A percentile compares a stretch with the other conserved stretches of the same genome.
phyloP scores from a whole-genome alignment of 805 yeast genomes.

The Metschnikowia drakensbergensis region DNA sequence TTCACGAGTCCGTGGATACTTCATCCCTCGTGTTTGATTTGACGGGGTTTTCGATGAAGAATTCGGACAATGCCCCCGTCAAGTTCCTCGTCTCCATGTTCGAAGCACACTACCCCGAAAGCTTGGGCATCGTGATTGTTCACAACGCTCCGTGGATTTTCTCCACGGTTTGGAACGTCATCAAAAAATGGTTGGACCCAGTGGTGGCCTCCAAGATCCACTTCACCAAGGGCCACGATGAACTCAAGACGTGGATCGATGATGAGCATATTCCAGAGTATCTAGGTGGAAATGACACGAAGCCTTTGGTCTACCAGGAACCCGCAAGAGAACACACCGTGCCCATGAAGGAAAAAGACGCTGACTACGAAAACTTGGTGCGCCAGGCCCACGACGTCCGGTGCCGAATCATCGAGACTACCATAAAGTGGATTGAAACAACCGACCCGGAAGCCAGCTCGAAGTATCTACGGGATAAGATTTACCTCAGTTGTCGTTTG shows the following conservation, averaged over 20 bases:
- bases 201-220: slow-evolving; percentile 89
- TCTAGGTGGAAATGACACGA: slow-evolving; percentile 69
- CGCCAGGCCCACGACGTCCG: slow-evolving; percentile 54
- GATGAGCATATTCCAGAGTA: slow-evolving; percentile 58
- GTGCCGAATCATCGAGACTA: slow-evolving; percentile 55
- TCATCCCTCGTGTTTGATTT: slow-evolving; percentile 85
- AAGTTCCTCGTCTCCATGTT: slow-evolving; percentile 84
- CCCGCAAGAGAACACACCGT: slow-evolving; percentile 58
- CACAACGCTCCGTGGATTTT: slow-evolving; percentile 98
- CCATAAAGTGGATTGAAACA: slow-evolving; percentile 76
- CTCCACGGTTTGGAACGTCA: slow-evolving; percentile 88
- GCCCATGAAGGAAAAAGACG: slow-evolving; percentile 29
- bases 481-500: slow-evolving; percentile 48
- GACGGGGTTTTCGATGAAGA: slow-evolving; percentile 78
- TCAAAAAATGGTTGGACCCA: slow-evolving; percentile 94
- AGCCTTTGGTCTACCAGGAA: slow-evolving; percentile 53
- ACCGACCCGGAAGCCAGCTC: slow-evolving; percentile 48
- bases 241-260: slow-evolving; percentile 61
- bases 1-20: slow-evolving; percentile 68
- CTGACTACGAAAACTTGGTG: slow-evolving; percentile 38
- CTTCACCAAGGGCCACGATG: slow-evolving; percentile 70
- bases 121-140: slow-evolving; percentile 75
- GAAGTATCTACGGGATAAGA: slow-evolving; percentile 50
- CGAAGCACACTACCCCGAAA: slow-evolving; percentile 96
- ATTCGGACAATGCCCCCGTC: slow-evolving; percentile 91